Conservation (phyloP, 225 moss, liverwort and hornwort species). For the Bryum argenteum region DNA sequence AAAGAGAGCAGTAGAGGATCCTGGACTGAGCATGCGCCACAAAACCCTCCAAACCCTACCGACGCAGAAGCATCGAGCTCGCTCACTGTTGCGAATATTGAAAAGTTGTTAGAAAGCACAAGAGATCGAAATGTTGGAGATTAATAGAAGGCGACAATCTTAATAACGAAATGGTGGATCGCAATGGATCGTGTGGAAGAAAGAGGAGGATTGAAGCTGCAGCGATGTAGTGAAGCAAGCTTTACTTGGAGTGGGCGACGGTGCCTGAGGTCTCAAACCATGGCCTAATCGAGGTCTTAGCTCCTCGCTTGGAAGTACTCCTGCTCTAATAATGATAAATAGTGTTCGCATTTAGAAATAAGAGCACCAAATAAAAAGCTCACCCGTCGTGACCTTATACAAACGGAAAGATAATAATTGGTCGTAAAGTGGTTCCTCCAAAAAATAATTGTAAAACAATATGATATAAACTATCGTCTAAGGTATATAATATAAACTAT, state of each 20-base stretch:
- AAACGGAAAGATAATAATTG: no score
- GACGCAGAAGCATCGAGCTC: neutral
- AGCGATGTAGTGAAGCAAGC: neutral
- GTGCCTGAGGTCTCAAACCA: neutral
- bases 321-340: no score
- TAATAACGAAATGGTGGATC: neutral
- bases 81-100: neutral
- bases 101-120: neutral
- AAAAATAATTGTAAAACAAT: no score
- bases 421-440: no score
- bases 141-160: neutral
- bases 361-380: no score
- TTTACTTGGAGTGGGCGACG: neutral
- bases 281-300: neutral
- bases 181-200: slow-evolving; percentile 2
- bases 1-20: neutral
- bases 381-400: no score
- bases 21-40: neutral
- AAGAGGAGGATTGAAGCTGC: slow-evolving; percentile 14
- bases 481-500: no score
- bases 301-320: no score
- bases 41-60: slow-evolving; percentile 43
- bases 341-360: no score
- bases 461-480: no score
- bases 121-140: neutral